These are phyloP conservation scores for Boletus sp. DNA, from an alignment of 768 basidiomycete genomes.

Conservation along the genomic window DNA sequence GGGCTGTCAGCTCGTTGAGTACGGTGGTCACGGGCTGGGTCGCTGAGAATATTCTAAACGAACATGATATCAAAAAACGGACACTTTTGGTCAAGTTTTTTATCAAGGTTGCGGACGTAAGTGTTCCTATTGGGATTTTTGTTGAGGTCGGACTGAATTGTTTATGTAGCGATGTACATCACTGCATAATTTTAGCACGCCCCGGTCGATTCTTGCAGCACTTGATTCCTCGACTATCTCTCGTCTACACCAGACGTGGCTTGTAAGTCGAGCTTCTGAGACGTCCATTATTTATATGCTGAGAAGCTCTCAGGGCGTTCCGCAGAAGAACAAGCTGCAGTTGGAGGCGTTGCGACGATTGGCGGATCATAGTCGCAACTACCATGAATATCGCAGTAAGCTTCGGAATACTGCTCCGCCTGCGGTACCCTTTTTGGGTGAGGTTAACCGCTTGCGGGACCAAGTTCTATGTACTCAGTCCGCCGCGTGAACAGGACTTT, in stretches of 20 bases:
- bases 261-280: constrained; percentile 48
- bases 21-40: constrained; percentile 96
- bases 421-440: constrained; percentile 93
- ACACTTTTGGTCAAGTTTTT: constrained; percentile 82
- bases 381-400: constrained; percentile 84
- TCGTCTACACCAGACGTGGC: constrained; percentile 90
- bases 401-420: constrained; percentile 88
- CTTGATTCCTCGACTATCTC: constrained; percentile 95
- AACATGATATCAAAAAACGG: constrained; percentile 84
- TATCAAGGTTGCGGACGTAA: constrained; percentile 87
- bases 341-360: constrained; percentile 79
- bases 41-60: constrained; percentile 88
- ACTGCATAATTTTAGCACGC: constrained; percentile 87
- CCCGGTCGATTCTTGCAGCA: constrained; percentile 89
- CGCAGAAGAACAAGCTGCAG: constrained; percentile 78
- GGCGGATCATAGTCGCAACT: constrained; percentile 89
- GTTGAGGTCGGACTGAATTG: constrained; percentile 7
- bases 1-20: constrained; percentile 81
- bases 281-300: not conserved
- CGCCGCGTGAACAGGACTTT: constrained; percentile 52
- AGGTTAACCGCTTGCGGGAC: constrained; percentile 14
- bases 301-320: constrained; percentile 56
- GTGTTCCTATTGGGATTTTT: constrained; percentile 30
- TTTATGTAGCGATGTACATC: constrained; percentile 69
- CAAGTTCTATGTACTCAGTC: constrained; percentile 6